phyloP scores from a whole-genome alignment of 1,284 basidiomycete species.

The Trametes polyzona region DNA sequence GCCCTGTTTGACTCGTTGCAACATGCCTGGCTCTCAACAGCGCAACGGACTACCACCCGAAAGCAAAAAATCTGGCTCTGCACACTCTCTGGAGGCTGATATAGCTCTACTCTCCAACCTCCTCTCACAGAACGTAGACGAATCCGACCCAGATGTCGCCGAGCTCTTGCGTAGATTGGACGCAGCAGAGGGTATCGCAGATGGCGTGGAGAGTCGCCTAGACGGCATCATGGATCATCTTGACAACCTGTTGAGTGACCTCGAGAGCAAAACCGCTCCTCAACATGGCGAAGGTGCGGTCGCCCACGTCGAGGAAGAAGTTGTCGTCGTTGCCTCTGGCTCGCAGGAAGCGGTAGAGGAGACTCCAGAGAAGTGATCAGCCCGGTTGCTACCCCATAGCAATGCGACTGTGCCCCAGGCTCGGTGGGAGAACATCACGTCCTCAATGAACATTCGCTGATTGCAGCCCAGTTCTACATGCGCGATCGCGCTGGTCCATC shows the following conservation, averaged over 20 bases:
- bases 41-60: neutral
- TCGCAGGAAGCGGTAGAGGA: neutral
- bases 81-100: constrained; percentile 36
- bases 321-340: neutral
- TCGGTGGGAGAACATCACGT: neutral
- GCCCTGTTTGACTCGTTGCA: no score
- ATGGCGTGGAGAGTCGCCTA: constrained; percentile 58
- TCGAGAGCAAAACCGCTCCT: constrained; percentile 37
- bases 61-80: neutral
- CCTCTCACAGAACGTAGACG: constrained; percentile 39
- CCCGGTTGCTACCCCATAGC: no score
- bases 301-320: neutral
- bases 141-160: constrained; percentile 37
- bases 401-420: neutral
- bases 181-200: constrained; percentile 55
- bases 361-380: neutral
- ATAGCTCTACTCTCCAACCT: constrained; percentile 41
- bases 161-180: constrained; percentile 54
- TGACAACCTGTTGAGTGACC: constrained; percentile 52
- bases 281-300: neutral
- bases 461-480: neutral
- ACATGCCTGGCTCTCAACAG: neutral
- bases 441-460: neutral
- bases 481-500: no score
- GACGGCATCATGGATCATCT: constrained; percentile 60